Evolutionary conservation across 1,139 yeast species (phyloP).

Genomic region (Yamadazyma oceani): DNA sequence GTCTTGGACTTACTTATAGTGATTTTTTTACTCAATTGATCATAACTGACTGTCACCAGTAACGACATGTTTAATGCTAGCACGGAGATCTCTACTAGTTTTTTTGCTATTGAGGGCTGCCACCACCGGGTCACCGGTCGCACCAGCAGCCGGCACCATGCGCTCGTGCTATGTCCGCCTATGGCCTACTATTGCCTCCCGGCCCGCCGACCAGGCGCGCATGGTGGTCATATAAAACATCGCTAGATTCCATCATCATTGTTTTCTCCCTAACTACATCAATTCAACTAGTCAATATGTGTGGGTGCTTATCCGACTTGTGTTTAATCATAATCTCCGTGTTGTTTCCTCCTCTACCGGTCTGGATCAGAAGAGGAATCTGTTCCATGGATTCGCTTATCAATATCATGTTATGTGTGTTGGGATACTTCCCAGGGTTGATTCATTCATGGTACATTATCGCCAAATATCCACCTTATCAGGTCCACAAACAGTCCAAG

Average conservation of each 20-base stretch:
- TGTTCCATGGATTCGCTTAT: constrained; percentile 63
- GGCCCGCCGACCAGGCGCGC: not conserved
- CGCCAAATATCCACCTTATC: constrained; percentile 43
- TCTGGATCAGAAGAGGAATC: constrained; percentile 64
- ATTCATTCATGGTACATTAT: constrained; percentile 68
- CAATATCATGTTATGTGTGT: constrained; percentile 54
- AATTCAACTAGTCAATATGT: constrained; percentile 14
- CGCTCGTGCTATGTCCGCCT: not conserved
- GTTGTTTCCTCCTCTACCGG: constrained; percentile 71
- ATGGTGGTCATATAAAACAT: not conserved
- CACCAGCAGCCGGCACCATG: no score
- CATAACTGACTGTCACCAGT: constrained; percentile 23
- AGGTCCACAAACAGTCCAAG: constrained; percentile 22
- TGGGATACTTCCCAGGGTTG: constrained; percentile 71
- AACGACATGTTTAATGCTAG: constrained; percentile 17
- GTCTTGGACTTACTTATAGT: constrained; percentile 24
- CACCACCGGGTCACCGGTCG: no score
- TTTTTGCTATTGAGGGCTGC: no score
- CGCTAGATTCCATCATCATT: constrained; percentile 1
- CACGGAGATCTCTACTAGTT: no score
- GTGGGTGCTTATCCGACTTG: constrained; percentile 46
- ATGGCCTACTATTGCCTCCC: not conserved
- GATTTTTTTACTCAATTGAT: constrained; percentile 25
- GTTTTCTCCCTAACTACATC: no score
- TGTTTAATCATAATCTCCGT: constrained; percentile 59